These are phyloP conservation scores for Hemileccinum impolitum DNA, from an alignment of 768 basidiomycete genomes.

Conservation along the genomic window DNA sequence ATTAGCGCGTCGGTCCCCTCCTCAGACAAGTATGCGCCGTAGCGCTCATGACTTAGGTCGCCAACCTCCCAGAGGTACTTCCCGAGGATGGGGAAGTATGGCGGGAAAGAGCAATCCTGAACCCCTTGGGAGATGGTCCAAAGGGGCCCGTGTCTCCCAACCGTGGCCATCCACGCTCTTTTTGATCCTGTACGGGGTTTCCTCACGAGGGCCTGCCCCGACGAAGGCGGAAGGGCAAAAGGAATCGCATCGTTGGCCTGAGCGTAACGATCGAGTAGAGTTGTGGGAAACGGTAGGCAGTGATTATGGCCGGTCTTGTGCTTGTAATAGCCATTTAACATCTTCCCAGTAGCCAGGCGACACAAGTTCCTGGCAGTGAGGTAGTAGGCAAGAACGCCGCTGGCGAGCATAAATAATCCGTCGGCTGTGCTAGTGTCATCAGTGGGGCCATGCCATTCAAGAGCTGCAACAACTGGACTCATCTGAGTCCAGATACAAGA, in stretches of 20 bases:
- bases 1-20: constrained; percentile 62
- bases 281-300: no score
- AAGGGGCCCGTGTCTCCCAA: constrained; percentile 48
- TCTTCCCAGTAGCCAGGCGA: no score
- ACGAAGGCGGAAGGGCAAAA: constrained; percentile 13
- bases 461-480: no score
- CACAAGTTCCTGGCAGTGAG: no score
- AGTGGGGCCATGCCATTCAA: no score
- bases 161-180: constrained; percentile 33
- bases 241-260: constrained; percentile 6
- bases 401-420: no score
- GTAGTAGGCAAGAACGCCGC: no score
- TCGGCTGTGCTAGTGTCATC: no score
- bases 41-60: constrained; percentile 51
- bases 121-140: constrained; percentile 45
- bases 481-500: no score
- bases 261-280: no score
- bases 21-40: constrained; percentile 58
- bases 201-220: constrained; percentile 6
- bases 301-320: no score
- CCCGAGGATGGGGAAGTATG: constrained; percentile 48
- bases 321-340: no score
- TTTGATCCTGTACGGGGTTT: not conserved
- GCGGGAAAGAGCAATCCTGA: constrained; percentile 57
- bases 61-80: constrained; percentile 53